Base-by-base conservation (phyloP, 2,329 filamentous ascomycete species). In the Aaosphaeria pasadenensis region DNA sequence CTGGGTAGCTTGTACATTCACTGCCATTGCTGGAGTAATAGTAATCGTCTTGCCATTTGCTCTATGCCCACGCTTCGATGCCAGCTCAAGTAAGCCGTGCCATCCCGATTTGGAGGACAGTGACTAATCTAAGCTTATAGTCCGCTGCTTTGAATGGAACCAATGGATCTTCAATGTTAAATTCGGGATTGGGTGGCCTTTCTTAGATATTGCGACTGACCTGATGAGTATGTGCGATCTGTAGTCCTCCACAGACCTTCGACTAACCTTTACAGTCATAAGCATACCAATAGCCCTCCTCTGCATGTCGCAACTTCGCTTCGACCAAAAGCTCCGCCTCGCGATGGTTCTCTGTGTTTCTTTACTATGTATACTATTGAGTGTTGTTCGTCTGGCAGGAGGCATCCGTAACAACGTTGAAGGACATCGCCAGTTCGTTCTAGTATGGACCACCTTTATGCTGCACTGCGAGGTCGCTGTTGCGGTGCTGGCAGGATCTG, bases 391-490 rank as follows among this genome's bases (percentile, higher is more conserved):
- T 5, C 35, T 52, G 4, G 49, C 52, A n/a, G 52, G 45, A 5
- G 48, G 52, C 6, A 45, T 54, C 28, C 33, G 33, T 36, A 9
- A 36, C 7, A 36, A 36, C n/a, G n/a, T 36, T n/a, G 9, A 36
- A 36, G 35, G 47, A 6, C 43, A 31, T 1, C 48, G 33, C 30
- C 43, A 49, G 29, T 50, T 50, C 32, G 43, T 36, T 5, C 42
- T 43, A 24, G 47, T 47, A 1, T 54, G 52, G 52, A 40, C 50
- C 32, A 44, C 42, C 5, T 52, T 54, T 44, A 48, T 50, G 47
- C 42, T 54, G 7, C 52, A 54, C 41, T 52, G 49, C 39, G 52
- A 54, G 43, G 52, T 49, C 7, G 45, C 52, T 4, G 44, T 54
- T 11, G 49, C 52, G 7, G 45, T 54, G 11, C 43, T 54, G 47